phyloP scores from a whole-genome alignment of 208 protist species.

The Acanthamoeba healyi region DNA sequence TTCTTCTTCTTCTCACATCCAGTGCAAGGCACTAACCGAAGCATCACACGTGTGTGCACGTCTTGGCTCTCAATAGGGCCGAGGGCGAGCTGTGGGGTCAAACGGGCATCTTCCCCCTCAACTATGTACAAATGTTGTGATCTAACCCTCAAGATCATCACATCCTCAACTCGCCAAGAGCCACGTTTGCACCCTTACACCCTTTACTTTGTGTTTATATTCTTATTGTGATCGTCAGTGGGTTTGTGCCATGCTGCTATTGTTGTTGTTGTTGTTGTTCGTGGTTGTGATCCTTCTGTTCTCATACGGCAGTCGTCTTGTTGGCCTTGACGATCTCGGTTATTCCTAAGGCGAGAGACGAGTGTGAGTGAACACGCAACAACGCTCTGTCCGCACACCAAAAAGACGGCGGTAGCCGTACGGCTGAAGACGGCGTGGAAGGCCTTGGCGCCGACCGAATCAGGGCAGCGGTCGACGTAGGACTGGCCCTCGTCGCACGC shows the following conservation, averaged over 20 bases:
- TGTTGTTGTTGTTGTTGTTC: not conserved
- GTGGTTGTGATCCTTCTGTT: no score
- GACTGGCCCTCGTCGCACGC: conserved; percentile 78
- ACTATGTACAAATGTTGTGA: conserved; percentile 43
- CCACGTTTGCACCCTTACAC: no score
- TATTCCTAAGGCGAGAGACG: not conserved
- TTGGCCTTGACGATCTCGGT: conserved; percentile 39
- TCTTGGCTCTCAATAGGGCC: no score
- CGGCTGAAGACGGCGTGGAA: conserved; percentile 18
- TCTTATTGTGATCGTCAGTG: no score
- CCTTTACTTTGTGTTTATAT: no score
- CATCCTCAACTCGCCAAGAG: no score
- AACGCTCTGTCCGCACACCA: no score
- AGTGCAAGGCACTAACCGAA: no score
- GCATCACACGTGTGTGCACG: no score
- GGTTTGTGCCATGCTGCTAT: no score
- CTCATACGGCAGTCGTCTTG: not conserved
- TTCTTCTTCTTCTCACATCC: no score
- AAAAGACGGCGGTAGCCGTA: not conserved
- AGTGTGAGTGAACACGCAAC: no score
- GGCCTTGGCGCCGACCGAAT: not conserved
- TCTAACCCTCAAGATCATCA: not conserved
- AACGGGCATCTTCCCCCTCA: conserved; percentile 39
- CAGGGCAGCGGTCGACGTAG: conserved; percentile 18
- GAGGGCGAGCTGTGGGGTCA: conserved; percentile 30